A percentile compares a stretch with the other conserved stretches of the same genome.
These are phyloP conservation scores for Hypomyces perniciosus DNA, from an alignment of 2,329 filamentous ascomycete genomes.

Conservation along the genomic window DNA sequence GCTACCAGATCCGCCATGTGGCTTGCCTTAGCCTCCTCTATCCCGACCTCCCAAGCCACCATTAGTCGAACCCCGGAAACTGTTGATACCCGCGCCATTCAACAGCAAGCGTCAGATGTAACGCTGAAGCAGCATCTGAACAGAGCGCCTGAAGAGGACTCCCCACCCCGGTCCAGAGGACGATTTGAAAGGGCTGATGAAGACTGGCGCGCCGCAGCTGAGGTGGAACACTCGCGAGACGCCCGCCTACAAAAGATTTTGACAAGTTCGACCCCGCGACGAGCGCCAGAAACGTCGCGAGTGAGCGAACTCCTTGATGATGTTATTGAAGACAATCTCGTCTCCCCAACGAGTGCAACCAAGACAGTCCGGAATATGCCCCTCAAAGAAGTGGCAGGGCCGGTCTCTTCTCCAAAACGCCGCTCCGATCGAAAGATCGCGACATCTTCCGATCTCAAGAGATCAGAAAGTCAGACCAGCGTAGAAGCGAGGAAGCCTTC, in stretches of 20 bases:
- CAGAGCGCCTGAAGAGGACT: slow-evolving; percentile 33
- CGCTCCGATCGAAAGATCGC: slow-evolving; percentile 3
- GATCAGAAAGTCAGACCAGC: slow-evolving; percentile 30
- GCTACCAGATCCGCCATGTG: slow-evolving; percentile 38
- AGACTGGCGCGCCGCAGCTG: slow-evolving; percentile 45
- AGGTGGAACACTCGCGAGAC: slow-evolving; percentile 25
- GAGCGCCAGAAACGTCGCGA: slow-evolving; percentile 19
- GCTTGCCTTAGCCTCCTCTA: slow-evolving; percentile 29
- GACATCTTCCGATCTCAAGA: slow-evolving; percentile 32
- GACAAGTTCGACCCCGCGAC: slow-evolving; percentile 39
- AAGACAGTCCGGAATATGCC: slow-evolving; percentile 43
- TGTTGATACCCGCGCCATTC: slow-evolving; percentile 12
- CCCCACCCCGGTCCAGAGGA: slow-evolving; percentile 38
- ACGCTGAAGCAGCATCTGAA: slow-evolving; percentile 36
- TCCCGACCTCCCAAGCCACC: slow-evolving; percentile 38
- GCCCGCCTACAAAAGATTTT: neutral
- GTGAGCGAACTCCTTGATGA: slow-evolving; percentile 14
- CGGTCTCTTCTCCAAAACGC: slow-evolving; percentile 28
- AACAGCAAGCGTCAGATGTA: slow-evolving; percentile 34
- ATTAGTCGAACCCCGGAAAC: slow-evolving; percentile 33
- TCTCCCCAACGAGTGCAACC: slow-evolving; percentile 45
- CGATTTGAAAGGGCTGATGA: slow-evolving; percentile 54
- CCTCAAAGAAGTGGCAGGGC: slow-evolving; percentile 37
- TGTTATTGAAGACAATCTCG: slow-evolving; percentile 41
- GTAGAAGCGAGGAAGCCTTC: slow-evolving; percentile 44